phyloP scores from a whole-genome alignment of 768 basidiomycete genomes.

The Serendipita indica region DNA sequence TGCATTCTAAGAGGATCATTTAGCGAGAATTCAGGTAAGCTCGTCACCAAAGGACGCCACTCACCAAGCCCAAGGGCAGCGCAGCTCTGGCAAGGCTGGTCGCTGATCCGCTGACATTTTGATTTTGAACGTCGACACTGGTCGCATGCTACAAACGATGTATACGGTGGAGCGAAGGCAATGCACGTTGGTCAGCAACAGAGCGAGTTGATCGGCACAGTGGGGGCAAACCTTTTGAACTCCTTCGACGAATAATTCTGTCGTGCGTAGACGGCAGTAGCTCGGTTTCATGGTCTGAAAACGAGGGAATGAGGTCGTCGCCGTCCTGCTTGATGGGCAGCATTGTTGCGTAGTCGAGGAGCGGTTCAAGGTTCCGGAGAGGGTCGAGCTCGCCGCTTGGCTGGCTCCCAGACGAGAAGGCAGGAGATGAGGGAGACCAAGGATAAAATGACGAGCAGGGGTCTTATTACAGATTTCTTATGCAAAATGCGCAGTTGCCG shows the following conservation, averaged over 20 bases:
- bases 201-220: neutral
- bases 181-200: neutral
- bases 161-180: too few relatives aligned
- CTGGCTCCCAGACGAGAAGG: too few relatives aligned
- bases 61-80: neutral
- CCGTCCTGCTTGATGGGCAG: neutral
- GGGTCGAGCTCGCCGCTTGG: too few relatives aligned
- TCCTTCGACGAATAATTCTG: neutral
- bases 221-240: constrained; percentile 6
- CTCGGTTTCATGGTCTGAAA: constrained; percentile 8
- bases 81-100: constrained; percentile 8
- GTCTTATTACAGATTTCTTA: too few relatives aligned
- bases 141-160: neutral
- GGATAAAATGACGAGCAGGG: too few relatives aligned
- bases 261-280: neutral
- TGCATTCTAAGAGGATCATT: neutral
- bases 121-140: neutral
- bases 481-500: too few relatives aligned
- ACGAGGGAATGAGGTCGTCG: neutral
- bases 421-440: too few relatives aligned
- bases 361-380: too few relatives aligned
- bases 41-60: neutral
- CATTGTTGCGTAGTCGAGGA: neutral
- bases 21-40: neutral
- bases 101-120: neutral